phyloP scores from a whole-genome alignment of 768 basidiomycete species.

The Suillus weaverae region DNA sequence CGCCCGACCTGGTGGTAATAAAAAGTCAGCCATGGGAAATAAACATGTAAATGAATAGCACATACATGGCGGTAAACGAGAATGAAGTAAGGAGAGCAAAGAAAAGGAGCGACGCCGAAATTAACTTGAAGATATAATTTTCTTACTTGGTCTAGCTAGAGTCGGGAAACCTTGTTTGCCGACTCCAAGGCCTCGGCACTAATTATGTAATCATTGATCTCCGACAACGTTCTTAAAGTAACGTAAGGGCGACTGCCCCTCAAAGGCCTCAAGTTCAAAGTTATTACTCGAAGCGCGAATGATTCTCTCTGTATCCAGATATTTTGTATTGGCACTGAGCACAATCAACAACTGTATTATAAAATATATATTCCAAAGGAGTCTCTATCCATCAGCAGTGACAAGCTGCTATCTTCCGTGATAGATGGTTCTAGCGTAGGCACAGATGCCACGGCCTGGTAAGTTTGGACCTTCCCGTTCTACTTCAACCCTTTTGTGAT shows the following conservation, averaged over 20 bases:
- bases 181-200: not conserved
- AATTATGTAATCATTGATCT: not conserved
- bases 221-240: no score
- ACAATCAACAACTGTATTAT: not conserved
- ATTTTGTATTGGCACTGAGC: not conserved
- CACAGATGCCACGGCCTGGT: not conserved
- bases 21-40: not conserved
- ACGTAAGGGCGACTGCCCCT: not conserved
- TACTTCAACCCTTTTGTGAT: not conserved
- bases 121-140: not conserved
- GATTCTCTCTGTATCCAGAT: not conserved
- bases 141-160: not conserved
- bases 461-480: not conserved
- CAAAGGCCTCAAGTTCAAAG: no score
- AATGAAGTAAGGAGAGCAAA: not conserved
- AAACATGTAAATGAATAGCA: slow-evolving; percentile 6
- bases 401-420: not conserved
- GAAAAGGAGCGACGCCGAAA: not conserved
- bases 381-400: not conserved
- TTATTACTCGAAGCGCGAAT: not conserved
- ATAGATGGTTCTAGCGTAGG: slow-evolving; percentile 1
- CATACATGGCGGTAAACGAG: slow-evolving; percentile 18
- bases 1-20: slow-evolving; percentile 37
- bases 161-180: not conserved
- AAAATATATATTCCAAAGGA: not conserved